Evolutionary conservation across 164 flowering plant species (phyloP).

Genomic region (Buxus sempervirens): DNA sequence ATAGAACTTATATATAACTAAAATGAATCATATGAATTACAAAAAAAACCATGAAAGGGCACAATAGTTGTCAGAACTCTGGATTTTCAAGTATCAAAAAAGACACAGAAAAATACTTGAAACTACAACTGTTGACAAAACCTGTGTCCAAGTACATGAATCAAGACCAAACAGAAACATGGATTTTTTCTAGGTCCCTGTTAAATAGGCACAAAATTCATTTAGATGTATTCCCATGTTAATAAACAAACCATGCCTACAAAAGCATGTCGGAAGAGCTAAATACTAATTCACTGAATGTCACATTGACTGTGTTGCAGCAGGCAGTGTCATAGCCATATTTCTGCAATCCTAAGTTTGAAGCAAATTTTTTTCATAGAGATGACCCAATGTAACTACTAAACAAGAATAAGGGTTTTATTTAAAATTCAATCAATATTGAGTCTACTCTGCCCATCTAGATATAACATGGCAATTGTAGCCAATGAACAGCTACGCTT

Average conservation of each 20-base stretch:
- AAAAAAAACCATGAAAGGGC: neutral
- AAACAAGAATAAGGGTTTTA: neutral
- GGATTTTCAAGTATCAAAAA: neutral
- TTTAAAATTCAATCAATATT: neutral
- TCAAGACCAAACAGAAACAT: neutral
- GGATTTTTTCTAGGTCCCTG: neutral
- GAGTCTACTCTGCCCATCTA: neutral
- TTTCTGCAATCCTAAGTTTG: neutral
- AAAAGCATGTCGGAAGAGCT: neutral
- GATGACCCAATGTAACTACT: neutral
- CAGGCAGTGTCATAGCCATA: neutral
- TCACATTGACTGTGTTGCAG: neutral
- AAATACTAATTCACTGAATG: neutral
- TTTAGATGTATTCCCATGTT: neutral
- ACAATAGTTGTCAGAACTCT: neutral
- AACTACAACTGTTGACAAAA: too few relatives aligned
- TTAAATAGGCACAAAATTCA: neutral
- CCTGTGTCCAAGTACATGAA: too few relatives aligned
- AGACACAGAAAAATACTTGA: neutral
- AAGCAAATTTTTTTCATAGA: neutral
- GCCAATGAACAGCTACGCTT: neutral
- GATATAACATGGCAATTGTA: neutral
- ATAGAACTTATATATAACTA: neutral
- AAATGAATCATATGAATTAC: too few relatives aligned
- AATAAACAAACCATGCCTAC: neutral